A percentile compares a stretch with the other conserved stretches of the same genome.
Evolutionary conservation across 2,329 filamentous ascomycete genomes (phyloP).

Genomic region (Graphiopsis chlorocephala): DNA sequence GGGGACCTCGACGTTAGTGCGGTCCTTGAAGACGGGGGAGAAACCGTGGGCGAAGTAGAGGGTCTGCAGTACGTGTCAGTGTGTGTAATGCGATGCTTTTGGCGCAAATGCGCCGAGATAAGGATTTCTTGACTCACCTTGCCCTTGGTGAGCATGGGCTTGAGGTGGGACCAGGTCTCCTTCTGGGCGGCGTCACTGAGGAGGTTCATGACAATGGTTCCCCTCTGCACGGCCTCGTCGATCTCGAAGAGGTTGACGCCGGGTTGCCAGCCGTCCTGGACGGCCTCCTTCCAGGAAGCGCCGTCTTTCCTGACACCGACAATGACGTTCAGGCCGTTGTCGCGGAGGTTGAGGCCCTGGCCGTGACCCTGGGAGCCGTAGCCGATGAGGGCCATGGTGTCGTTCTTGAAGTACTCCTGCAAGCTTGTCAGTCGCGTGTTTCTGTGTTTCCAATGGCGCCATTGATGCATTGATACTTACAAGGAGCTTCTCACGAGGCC

Average conservation of each 20-base stretch:
- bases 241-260: slow-evolving; percentile 99
- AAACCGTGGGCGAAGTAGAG: slow-evolving; percentile 99
- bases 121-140: slow-evolving; percentile 66
- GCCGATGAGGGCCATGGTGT: slow-evolving; percentile 97
- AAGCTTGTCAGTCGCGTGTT: slow-evolving; percentile 28
- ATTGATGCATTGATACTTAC: slow-evolving; percentile 50
- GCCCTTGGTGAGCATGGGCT: slow-evolving; percentile 97
- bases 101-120: neutral
- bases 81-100: neutral
- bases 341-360: slow-evolving; percentile 98
- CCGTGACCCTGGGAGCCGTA: slow-evolving; percentile 98
- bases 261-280: slow-evolving; percentile 95
- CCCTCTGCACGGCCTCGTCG: slow-evolving; percentile 88
- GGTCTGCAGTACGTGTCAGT: slow-evolving; percentile 56
- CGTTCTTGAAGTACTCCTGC: slow-evolving; percentile 99
- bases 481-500: slow-evolving; percentile 96
- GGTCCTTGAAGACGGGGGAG: slow-evolving; percentile 99
- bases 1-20: slow-evolving; percentile 98
- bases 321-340: slow-evolving; percentile 99
- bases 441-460: neutral
- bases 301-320: slow-evolving; percentile 98
- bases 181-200: slow-evolving; percentile 96
- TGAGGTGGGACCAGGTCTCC: slow-evolving; percentile 98
- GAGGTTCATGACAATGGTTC: slow-evolving; percentile 98
- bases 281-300: slow-evolving; percentile 95